These are phyloP conservation scores for Neurospora tetrasperma DNA, from an alignment of 495 filamentous ascomycete species.

Conservation along the genomic window DNA sequence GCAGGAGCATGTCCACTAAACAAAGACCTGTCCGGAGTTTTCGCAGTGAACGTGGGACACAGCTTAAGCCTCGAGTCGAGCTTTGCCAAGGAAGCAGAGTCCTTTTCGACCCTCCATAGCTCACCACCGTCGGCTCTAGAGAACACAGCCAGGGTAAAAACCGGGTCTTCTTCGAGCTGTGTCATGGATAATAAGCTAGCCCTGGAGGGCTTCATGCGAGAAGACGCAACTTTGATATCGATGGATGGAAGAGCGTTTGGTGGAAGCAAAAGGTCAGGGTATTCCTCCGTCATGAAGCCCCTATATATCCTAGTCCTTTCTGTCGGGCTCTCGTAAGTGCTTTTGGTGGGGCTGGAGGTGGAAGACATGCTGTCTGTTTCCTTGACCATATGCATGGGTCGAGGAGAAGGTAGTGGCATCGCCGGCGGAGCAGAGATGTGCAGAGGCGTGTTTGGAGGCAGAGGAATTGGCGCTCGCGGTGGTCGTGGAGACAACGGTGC, in stretches of 20 bases:
- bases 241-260: conserved; percentile 85
- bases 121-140: conserved; percentile 68
- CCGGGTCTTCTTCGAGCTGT: conserved; percentile 76
- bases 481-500: conserved; percentile 64
- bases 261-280: conserved; percentile 72
- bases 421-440: conserved; percentile 41
- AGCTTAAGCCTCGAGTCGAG: conserved; percentile 73
- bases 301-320: conserved; percentile 35
- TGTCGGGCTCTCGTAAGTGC: conserved; percentile 19
- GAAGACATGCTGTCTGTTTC: conserved; percentile 19
- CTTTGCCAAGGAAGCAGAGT: conserved; percentile 66
- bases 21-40: conserved; percentile 70
- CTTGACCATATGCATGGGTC: conserved; percentile 30
- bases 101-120: conserved; percentile 90
- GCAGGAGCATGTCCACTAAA: conserved; percentile 92
- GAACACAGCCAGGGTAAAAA: conserved; percentile 82
- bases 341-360: conserved; percentile 22
- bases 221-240: conserved; percentile 78
- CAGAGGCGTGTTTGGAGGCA: conserved; percentile 52
- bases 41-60: conserved; percentile 52
- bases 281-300: conserved; percentile 71
- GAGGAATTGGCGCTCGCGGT: conserved; percentile 52
- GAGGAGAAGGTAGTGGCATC: conserved; percentile 26
- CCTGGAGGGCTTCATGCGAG: conserved; percentile 77
- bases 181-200: conserved; percentile 65